Conservation (phyloP, 169 alveolate genomes). For the Amoebophrya sp. region DNA sequence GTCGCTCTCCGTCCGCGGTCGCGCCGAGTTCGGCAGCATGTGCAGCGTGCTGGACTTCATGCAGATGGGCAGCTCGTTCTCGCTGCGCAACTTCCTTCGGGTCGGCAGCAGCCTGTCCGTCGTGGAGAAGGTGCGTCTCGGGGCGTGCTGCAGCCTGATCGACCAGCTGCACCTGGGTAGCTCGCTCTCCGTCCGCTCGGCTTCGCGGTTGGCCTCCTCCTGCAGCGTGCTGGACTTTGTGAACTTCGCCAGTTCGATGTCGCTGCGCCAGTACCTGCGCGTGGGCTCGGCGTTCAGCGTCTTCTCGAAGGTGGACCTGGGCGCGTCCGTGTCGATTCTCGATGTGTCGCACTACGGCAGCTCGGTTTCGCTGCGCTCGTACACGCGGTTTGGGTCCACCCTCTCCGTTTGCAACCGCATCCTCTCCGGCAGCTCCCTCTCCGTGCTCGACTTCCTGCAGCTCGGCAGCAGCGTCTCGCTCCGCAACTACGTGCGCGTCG, state of each 20-base stretch:
- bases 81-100: background rate
- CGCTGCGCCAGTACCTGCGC: background rate
- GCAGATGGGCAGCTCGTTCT: background rate
- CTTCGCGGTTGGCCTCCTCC: background rate
- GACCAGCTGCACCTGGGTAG: background rate
- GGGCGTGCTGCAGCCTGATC: background rate
- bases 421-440: background rate
- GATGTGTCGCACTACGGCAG: background rate
- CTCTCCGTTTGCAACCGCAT: background rate
- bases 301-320: background rate
- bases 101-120: background rate
- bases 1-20: background rate
- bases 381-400: background rate
- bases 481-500: too few species aligned
- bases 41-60: background rate
- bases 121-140: background rate
- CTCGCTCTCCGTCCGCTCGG: background rate
- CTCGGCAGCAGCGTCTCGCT: conserved; percentile 4
- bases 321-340: background rate
- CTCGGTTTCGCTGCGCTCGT: background rate
- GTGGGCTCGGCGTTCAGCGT: background rate
- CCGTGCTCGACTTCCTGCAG: background rate
- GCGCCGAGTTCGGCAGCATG: background rate
- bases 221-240: background rate
- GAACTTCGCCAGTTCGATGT: background rate